phyloP scores from a whole-genome alignment of 305 asterid species.

The Ruellia speciosa region DNA sequence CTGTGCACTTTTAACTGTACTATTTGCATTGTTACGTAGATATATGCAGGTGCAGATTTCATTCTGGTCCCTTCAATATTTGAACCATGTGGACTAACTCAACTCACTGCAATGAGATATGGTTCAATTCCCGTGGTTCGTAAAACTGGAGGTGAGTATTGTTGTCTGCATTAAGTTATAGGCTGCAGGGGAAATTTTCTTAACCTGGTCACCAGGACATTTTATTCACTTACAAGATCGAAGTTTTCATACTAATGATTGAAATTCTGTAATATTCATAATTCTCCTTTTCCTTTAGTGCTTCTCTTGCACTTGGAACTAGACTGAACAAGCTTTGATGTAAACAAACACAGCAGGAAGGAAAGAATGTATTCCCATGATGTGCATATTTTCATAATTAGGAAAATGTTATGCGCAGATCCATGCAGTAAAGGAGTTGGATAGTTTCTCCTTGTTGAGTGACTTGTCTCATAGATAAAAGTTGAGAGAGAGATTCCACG shows the following conservation, averaged over 20 bases:
- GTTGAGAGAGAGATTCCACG: too few relatives aligned
- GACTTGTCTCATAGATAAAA: too few relatives aligned
- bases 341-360: background rate
- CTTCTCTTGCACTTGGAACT: too few relatives aligned
- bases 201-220: background rate
- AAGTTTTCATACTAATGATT: background rate
- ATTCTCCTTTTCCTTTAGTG: too few relatives aligned
- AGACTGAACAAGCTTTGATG: background rate
- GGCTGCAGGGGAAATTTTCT: background rate
- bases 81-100: slow-evolving; percentile 99
- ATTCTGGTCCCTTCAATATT: slow-evolving; percentile 91
- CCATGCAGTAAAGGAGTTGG: background rate
- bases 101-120: slow-evolving; percentile 97
- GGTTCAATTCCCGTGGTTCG: slow-evolving; percentile 93
- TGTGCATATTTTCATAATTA: background rate
- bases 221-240: too few relatives aligned
- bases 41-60: slow-evolving; percentile 95
- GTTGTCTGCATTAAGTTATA: background rate
- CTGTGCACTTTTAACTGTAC: slow-evolving; percentile 17
- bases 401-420: background rate
- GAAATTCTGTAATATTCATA: background rate
- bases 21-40: slow-evolving; percentile 40
- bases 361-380: background rate
- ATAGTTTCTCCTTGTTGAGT: too few relatives aligned
- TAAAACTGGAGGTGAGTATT: slow-evolving; percentile 86